Conservation (phyloP, 768 basidiomycete species). For the Crassisporium funariophilum region DNA sequence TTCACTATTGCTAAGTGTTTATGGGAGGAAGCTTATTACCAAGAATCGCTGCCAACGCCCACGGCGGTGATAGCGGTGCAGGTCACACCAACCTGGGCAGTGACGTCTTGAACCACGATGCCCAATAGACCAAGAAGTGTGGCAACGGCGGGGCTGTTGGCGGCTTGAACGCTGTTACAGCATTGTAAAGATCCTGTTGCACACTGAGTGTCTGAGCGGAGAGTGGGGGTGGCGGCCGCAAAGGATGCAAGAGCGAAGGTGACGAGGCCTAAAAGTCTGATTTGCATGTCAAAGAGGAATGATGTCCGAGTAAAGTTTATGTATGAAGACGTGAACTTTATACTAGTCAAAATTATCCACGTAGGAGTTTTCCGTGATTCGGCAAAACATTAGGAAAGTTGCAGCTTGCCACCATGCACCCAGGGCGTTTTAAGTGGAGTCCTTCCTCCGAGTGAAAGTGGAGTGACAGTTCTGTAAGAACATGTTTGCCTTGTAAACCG, state of each 20-base stretch:
- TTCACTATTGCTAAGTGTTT: too few species aligned
- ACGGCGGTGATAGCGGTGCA: conserved; percentile 31
- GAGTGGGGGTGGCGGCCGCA: conserved; percentile 20
- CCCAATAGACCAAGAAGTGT: conserved; percentile 26
- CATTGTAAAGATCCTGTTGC: conserved; percentile 30
- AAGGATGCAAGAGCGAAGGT: conserved; percentile 22
- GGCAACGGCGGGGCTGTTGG: conserved; percentile 9
- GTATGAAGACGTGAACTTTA: conserved; percentile 3
- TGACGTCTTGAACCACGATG: conserved; percentile 22
- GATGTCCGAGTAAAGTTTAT: conserved; percentile 15
- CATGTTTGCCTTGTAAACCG: too few species aligned
- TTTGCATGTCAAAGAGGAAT: conserved; percentile 18
- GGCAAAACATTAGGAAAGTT: too few species aligned
- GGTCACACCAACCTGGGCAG: conserved; percentile 24
- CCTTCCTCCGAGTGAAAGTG: too few species aligned
- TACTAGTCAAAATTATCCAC: too few species aligned
- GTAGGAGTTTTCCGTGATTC: too few species aligned
- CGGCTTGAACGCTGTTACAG: conserved; percentile 29
- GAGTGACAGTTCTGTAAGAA: too few species aligned
- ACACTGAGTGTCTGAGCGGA: conserved; percentile 18
- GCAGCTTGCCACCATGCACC: too few species aligned
- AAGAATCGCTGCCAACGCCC: conserved; percentile 20
- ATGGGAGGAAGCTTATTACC: too few species aligned
- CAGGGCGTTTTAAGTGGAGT: too few species aligned
- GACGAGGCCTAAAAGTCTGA: conserved; percentile 20